phyloP scores from a whole-genome alignment of 73 alveolate species.

The Paramecium sexaurelia region DNA sequence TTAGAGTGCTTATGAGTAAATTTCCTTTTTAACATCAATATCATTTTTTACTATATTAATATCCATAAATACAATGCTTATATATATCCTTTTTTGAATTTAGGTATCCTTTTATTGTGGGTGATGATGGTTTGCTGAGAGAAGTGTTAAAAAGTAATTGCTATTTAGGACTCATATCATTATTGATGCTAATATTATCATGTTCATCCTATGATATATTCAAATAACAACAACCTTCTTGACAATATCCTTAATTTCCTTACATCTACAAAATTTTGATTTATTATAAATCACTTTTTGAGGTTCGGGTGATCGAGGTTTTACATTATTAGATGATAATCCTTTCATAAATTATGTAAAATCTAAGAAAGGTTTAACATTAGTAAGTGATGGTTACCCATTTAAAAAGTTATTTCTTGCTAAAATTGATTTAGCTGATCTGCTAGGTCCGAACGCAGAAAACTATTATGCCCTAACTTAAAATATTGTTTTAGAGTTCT shows the following conservation, averaged over 20 bases:
- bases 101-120: not conserved
- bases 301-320: not conserved
- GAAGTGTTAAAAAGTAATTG: not conserved
- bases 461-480: slow-evolving; percentile 5
- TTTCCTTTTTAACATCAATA: slow-evolving; percentile 14
- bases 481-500: not conserved
- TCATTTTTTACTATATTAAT: not conserved
- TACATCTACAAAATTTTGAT: not conserved
- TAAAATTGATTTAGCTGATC: slow-evolving; percentile 24
- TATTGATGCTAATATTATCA: not conserved
- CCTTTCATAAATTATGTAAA: slow-evolving; percentile 20
- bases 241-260: not conserved
- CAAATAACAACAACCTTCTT: not conserved
- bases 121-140: not conserved
- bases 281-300: not conserved
- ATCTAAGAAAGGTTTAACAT: not conserved
- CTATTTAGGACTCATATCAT: not conserved
- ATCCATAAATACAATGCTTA: not conserved
- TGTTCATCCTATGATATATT: slow-evolving; percentile 11
- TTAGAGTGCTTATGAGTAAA: not conserved
- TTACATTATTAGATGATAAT: not conserved
- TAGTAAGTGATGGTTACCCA: slow-evolving; percentile 22
- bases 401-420: slow-evolving; percentile 51
- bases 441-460: slow-evolving; percentile 51
- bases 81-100: not conserved